Evolutionary conservation across 805 yeast genomes (phyloP), one percentile per base, ranked within the genome.

Genomic region (Starmerella ratchasimensis): DNA sequence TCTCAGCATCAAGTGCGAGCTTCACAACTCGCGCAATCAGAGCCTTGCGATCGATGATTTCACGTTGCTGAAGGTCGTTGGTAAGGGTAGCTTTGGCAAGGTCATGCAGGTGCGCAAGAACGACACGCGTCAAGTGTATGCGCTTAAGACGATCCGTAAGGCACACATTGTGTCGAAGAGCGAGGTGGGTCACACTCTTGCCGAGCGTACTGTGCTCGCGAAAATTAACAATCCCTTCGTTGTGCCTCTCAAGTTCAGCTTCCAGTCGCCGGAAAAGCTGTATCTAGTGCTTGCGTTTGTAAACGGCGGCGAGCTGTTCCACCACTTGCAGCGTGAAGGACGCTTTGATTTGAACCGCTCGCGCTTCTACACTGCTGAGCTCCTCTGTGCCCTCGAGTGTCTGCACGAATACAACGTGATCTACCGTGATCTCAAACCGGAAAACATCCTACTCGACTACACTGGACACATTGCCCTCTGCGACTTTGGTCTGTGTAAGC

Each of bases 41-140:
- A 78, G 79, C 34, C 64, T 90, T 34, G 67, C 83, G 1, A 83
- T 90, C 48, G 94, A 84, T 40, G 95, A 88, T 54, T 88, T 90
- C 61, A 94, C 84, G 51, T 63, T 90, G 36, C 68, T 90, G 49
- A 90, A 90, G 60, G 98, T 90, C 17, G 83, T 90, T 38, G 98
- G 98, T 26, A 90, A 90, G 57, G 98, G 98, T 6, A 84, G 96
- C 8, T 90, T 90, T 57, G 98, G 98, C 36, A 90, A 90, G 61
- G 98, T 90, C 37, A 90, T 90, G 97, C 98, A 90, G 60, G 98
- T 90, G 29, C 76, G 84, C 46, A 90, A 90, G 61, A 82, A 81
- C 51, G 98, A 90, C 59, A 90, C 98, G 3, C 79, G 79, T 47
- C 93, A 88, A 57, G 76, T 90, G 18, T 90, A 90, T 58, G 98